These are phyloP conservation scores for Manihot esculenta DNA, from an alignment of 441 rosid genomes.

Conservation along the genomic window DNA sequence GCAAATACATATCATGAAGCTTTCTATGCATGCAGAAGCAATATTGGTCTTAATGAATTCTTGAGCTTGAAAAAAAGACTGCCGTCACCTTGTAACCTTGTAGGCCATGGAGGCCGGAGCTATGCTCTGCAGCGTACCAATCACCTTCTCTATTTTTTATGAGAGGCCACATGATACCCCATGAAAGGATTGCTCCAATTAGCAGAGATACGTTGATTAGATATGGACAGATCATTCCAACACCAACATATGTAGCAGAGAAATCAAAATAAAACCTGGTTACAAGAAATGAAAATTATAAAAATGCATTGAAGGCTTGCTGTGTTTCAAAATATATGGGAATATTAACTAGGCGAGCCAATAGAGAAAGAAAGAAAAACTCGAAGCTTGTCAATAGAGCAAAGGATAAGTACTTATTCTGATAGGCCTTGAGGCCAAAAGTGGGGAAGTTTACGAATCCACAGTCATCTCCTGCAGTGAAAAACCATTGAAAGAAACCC, in stretches of 20 bases:
- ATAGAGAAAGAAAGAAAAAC: background rate
- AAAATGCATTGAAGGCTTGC: background rate
- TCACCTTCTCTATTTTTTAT: constrained; percentile 61
- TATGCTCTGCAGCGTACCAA: constrained; percentile 53
- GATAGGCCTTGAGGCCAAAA: constrained; percentile 63
- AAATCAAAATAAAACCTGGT: constrained; percentile 86
- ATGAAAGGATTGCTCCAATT: constrained; percentile 76
- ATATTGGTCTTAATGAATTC: background rate
- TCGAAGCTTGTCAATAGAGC: background rate
- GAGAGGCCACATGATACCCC: constrained; percentile 97
- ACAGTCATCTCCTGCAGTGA: constrained; percentile 58
- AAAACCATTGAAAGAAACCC: constrained; percentile 96
- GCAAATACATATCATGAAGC: background rate
- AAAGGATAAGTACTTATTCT: constrained; percentile 43
- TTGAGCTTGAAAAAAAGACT: constrained; percentile 6
- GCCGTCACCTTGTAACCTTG: constrained; percentile 73
- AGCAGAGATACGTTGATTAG: constrained; percentile 71
- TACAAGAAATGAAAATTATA: background rate
- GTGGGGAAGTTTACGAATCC: constrained; percentile 74
- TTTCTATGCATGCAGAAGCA: background rate
- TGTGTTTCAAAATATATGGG: too few relatives aligned
- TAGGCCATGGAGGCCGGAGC: constrained; percentile 59
- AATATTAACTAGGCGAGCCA: background rate
- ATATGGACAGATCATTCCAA: constrained; percentile 93
- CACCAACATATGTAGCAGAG: constrained; percentile 89